Evolutionary conservation across 768 basidiomycete species (phyloP).

Genomic region (Pisolithus orientalis): DNA sequence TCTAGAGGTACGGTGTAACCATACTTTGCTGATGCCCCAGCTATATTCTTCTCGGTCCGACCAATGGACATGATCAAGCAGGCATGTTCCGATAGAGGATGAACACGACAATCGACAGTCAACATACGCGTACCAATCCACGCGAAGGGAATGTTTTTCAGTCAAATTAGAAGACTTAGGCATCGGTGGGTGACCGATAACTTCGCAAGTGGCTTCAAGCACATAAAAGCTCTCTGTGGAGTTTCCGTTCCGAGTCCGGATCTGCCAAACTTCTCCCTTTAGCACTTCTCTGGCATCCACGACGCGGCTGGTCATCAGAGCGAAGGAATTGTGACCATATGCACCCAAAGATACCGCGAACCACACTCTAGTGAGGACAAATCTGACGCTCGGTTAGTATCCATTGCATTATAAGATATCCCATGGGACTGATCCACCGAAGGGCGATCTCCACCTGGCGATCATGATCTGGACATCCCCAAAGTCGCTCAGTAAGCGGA

Average conservation of each 20-base stretch:
- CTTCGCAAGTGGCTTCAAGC: slow-evolving; percentile 68
- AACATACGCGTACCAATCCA: slow-evolving; percentile 66
- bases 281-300: slow-evolving; percentile 48
- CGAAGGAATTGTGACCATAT: slow-evolving; percentile 21
- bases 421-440: slow-evolving; percentile 35
- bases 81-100: slow-evolving; percentile 1
- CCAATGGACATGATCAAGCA: slow-evolving; percentile 46
- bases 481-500: slow-evolving; percentile 41
- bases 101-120: slow-evolving; percentile 10
- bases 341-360: slow-evolving; percentile 53
- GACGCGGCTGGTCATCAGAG: slow-evolving; percentile 35
- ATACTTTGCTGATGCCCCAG: slow-evolving; percentile 59
- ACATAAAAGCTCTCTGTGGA: slow-evolving; percentile 43
- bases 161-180: not conserved
- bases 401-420: not conserved
- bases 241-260: slow-evolving; percentile 28
- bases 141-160: slow-evolving; percentile 30
- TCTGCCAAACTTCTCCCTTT: slow-evolving; percentile 53
- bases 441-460: slow-evolving; percentile 51
- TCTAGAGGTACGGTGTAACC: slow-evolving; percentile 41
- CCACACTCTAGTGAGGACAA: slow-evolving; percentile 57
- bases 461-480: slow-evolving; percentile 54
- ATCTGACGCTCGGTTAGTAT: slow-evolving; percentile 36
- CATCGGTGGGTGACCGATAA: slow-evolving; percentile 41
- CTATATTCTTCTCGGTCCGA: slow-evolving; percentile 67